Evolutionary conservation across 2,329 filamentous ascomycete genomes (phyloP), one percentile per base, ranked within the genome.

Genomic region (Hymenoscyphus fructigenus): DNA sequence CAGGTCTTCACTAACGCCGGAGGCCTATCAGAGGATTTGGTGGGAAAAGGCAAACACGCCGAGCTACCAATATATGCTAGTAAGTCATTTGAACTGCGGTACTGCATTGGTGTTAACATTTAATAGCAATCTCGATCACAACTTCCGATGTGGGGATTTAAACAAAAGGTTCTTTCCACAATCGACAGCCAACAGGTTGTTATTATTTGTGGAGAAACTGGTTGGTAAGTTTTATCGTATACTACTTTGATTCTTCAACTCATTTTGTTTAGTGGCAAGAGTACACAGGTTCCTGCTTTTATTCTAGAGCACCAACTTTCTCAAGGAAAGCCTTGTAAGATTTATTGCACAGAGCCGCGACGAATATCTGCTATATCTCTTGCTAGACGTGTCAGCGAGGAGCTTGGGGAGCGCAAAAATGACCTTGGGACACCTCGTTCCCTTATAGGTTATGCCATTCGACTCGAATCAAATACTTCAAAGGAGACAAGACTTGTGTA

Each of bases 301-400:
- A 86, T 99, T 62, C 82, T 99, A 7, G 95, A 99, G 76, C 87
- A 97, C 72, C 90, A 97, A 74, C 84, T 99, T 59, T 85, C 87
- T 2, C 85, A 89, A 67, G 94, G 93, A 4, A 89, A 88, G 68
- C 81, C 87, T 5, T 98, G 93, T 79, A 97, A 96, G 74, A 88
- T 99, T 12, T 98, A 94, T 76, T 97, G 95, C 75, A 97, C 95
- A 0, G 93, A 99, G 75, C 95, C 95, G 41, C 88, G 95, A 55
- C 88, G 95, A 75, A 99, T 99, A 67, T 99, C 95, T 17, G 95
- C 95, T 10, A 94, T 99, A 50, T 98, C 95, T 15, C 82, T 99
- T 58, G 95, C 95, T 50, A 88, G 91, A 63, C 89, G 95, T 74
- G 95, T 99, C 20, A 97, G 93, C 74, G 92, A 97, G 76, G 95